Evolutionary conservation across 2,329 filamentous ascomycete genomes (phyloP).

Genomic region (Pseudogymnoascus sp.): DNA sequence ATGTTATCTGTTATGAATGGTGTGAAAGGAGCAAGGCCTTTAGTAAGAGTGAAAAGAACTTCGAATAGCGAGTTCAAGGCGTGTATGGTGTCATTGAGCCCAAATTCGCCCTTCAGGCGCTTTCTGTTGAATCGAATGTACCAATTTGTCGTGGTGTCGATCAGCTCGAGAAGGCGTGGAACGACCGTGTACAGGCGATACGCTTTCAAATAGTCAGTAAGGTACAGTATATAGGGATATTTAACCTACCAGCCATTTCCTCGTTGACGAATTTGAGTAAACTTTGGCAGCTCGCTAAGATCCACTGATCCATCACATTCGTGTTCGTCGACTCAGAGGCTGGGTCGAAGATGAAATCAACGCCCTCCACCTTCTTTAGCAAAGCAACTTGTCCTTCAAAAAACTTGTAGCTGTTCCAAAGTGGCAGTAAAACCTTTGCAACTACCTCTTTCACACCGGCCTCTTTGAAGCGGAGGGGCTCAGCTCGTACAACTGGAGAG

Average conservation of each 20-base stretch:
- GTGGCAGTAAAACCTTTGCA: slow-evolving; percentile 76
- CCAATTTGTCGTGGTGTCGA: slow-evolving; percentile 97
- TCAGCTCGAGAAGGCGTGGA: slow-evolving; percentile 69
- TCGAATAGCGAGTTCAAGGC: slow-evolving; percentile 93
- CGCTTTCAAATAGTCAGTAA: slow-evolving; percentile 30
- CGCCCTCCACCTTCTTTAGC: slow-evolving; percentile 73
- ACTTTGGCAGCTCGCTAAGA: slow-evolving; percentile 85
- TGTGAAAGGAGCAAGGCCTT: slow-evolving; percentile 86
- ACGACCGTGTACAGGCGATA: slow-evolving; percentile 88
- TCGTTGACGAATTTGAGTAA: slow-evolving; percentile 84
- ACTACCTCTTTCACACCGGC: slow-evolving; percentile 90
- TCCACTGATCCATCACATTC: slow-evolving; percentile 96
- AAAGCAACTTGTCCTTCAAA: slow-evolving; percentile 82
- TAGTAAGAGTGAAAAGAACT: slow-evolving; percentile 79
- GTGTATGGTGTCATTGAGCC: slow-evolving; percentile 75
- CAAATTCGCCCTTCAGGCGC: slow-evolving; percentile 82
- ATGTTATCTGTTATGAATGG: slow-evolving; percentile 95
- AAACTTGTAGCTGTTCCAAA: slow-evolving; percentile 98
- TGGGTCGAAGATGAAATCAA: slow-evolving; percentile 73
- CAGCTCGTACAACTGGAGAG: slow-evolving; percentile 85
- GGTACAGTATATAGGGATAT: neutral
- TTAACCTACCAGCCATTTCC: slow-evolving; percentile 68
- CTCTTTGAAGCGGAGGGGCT: slow-evolving; percentile 87
- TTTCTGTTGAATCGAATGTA: slow-evolving; percentile 93
- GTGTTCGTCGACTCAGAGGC: slow-evolving; percentile 65